phyloP scores from a whole-genome alignment of 164 flowering plant genomes.

The Pachysandra terminalis region DNA sequence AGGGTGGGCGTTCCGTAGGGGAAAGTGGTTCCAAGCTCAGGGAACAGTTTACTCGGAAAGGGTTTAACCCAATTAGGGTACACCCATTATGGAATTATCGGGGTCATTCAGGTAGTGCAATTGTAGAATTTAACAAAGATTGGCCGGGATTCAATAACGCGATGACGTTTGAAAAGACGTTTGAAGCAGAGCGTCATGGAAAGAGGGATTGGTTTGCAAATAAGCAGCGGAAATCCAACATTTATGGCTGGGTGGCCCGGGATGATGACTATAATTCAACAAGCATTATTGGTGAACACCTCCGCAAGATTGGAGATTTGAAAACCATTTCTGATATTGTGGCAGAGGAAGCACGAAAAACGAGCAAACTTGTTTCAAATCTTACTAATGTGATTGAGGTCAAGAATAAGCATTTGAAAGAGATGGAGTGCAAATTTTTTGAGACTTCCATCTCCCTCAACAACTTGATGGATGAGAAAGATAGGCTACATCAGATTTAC shows the following conservation, averaged over 20 bases:
- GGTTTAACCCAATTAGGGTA: conserved; percentile 74
- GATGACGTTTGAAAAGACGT: conserved; percentile 68
- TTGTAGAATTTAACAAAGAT: conserved; percentile 69
- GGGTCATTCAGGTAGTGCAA: conserved; percentile 73
- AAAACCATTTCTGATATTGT: conserved; percentile 63
- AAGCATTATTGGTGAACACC: conserved; percentile 57
- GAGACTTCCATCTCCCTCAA: conserved; percentile 43
- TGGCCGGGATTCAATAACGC: conserved; percentile 82
- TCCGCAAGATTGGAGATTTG: conserved; percentile 65
- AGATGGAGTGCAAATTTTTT: conserved; percentile 42
- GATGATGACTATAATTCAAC: conserved; percentile 59
- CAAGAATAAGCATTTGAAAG: conserved; percentile 50
- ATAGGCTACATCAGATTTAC: conserved; percentile 54
- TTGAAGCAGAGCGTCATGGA: conserved; percentile 72
- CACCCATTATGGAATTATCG: conserved; percentile 63
- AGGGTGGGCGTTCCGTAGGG: conserved; percentile 65
- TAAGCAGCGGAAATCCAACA: conserved; percentile 30
- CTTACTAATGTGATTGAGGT: conserved; percentile 62
- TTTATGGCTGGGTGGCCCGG: conserved; percentile 95
- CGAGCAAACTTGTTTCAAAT: conserved; percentile 53
- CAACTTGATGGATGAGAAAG: conserved; percentile 49
- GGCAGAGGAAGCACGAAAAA: conserved; percentile 74
- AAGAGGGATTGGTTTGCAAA: conserved; percentile 56
- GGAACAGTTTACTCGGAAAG: conserved; percentile 49
- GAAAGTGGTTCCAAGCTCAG: conserved; percentile 74